Conservation (phyloP, 169 alveolate genomes). For the Plasmodium vivax region DNA sequence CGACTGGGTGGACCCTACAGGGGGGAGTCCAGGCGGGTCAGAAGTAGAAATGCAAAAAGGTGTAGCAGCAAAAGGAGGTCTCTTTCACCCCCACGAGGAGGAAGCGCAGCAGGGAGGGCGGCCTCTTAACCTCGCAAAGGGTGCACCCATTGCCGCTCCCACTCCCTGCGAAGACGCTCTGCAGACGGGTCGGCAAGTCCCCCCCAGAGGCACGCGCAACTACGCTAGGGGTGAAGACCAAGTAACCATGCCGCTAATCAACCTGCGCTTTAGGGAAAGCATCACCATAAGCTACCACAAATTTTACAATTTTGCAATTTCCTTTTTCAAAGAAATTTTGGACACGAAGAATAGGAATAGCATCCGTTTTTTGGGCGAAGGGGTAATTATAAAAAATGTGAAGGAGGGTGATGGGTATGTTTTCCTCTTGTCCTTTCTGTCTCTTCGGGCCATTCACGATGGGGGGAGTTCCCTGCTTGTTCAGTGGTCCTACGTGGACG, state of each 20-base stretch:
- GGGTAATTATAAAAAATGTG: slow-evolving; percentile 51
- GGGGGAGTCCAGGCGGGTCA: not conserved
- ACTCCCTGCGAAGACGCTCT: not conserved
- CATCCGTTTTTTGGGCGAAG: slow-evolving; percentile 27
- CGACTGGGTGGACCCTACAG: not conserved
- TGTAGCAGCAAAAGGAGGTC: not conserved
- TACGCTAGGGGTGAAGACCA: slow-evolving; percentile 25
- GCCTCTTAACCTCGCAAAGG: not conserved
- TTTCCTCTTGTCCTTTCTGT: slow-evolving; percentile 46
- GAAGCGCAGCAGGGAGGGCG: not conserved
- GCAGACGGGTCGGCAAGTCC: not conserved
- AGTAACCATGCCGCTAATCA: slow-evolving; percentile 35
- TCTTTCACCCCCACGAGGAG: not conserved
- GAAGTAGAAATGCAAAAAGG: not conserved
- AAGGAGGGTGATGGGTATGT: slow-evolving; percentile 19
- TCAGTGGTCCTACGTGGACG: slow-evolving; percentile 74
- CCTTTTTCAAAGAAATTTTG: slow-evolving; percentile 74
- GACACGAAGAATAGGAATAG: slow-evolving; percentile 39
- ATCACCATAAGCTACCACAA: slow-evolving; percentile 24
- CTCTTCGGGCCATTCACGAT: slow-evolving; percentile 74
- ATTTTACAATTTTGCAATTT: slow-evolving; percentile 67
- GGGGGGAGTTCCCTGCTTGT: slow-evolving; percentile 28
- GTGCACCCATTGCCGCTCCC: not conserved
- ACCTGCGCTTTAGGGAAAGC: slow-evolving; percentile 56
- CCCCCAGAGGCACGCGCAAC: not conserved